Base-by-base conservation (phyloP, 768 basidiomycete species). In the Coprinopsis sp. region DNA sequence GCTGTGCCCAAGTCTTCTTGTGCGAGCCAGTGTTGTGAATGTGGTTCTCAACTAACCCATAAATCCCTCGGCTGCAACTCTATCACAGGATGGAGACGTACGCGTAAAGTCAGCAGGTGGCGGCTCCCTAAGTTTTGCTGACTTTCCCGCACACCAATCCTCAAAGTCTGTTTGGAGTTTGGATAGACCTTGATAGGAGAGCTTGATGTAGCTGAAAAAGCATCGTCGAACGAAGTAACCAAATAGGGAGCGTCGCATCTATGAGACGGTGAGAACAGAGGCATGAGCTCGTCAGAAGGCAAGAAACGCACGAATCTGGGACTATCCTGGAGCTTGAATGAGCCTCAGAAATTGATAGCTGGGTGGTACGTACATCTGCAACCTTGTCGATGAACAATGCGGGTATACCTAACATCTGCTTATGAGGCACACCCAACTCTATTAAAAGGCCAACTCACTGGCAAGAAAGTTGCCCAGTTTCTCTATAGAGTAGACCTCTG, bases 221-320 rank as follows among this genome's bases (percentile, higher is more conserved):
- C 85, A 89, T 31, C 90, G 75, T 37, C 89, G 83, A 54, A 78
- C 81, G 58, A 91, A 91, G 55, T 80, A 87, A 2, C 88, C 91
- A 60, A 91, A 87, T 18, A 87, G 64, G 2, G 90, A 91, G 16
- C 86, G 81, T 22, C 85, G 80, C 43, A 71, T 72, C 89, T 91
- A 44, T 43, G 24, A 30, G 27, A 25, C 7, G 14, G 16, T 44
- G 34, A 31, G 29, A 40, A 16, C 8, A 40, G 47, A 27, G 18
- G 29, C 23, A 8, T 13, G 1, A 24, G 21, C 12, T 16, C 11
- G 19, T 8, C 3, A 13, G 12, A 23, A 16, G 24, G 3, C 13
- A 12, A 30, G 29, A 13, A 19, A 45, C 46, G 34, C 42, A 59
- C 58, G 43, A 66, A 55, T 42, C 51, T 53, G n/a, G 60, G 53